Base-by-base conservation (phyloP, 352 stramenopile species). In the Phytophthora lateralis region DNA sequence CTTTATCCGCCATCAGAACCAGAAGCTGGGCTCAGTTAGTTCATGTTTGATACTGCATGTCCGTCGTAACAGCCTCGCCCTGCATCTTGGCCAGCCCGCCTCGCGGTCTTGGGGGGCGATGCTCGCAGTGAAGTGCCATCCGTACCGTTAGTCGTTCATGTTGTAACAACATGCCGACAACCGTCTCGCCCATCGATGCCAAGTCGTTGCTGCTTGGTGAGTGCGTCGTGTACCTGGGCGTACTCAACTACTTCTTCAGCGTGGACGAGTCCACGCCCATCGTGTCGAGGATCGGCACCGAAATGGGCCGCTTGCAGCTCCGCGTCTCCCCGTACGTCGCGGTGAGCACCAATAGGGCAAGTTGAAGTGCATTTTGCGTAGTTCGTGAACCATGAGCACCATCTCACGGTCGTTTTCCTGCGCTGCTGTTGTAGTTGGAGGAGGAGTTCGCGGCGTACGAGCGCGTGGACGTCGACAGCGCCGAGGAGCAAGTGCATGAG, bases 211-310 rank as follows among this genome's bases (percentile, higher is more conserved):
- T 75, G n/a, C 59, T 89, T 6, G 80, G 80, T 12, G 75, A 78
- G 26, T 79, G 77, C n/a, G 39, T 85, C 11, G 63, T 87, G 43
- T 82, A 87, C 43, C 63, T 89, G 14, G 80, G 80, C 29, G 68
- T 68, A 2, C 75, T 89, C 55, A 86, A 79, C 71, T 87, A 89
- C 66, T 87, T 89, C 53, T 82, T 87, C 50, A 35, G 52, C 5
- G 63, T 85, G 20, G 47, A 79, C 41, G 73, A 82, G 51, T 53
- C n/a, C 14, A 72, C 68, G 17, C 77, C 77, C 4, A 63, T 89
- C 4, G 80, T 89, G 27, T 87, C 80, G 29, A 75, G 71, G 27
- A 76, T 87, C 29, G 80, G 80, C 44, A 74, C 62, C 3, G 55
- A 74, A 8, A 55, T 76, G 29, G 75, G 73, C 10, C 30, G 67